Conservation (phyloP, 768 basidiomycete genomes). For the Tulasnella sp. region DNA sequence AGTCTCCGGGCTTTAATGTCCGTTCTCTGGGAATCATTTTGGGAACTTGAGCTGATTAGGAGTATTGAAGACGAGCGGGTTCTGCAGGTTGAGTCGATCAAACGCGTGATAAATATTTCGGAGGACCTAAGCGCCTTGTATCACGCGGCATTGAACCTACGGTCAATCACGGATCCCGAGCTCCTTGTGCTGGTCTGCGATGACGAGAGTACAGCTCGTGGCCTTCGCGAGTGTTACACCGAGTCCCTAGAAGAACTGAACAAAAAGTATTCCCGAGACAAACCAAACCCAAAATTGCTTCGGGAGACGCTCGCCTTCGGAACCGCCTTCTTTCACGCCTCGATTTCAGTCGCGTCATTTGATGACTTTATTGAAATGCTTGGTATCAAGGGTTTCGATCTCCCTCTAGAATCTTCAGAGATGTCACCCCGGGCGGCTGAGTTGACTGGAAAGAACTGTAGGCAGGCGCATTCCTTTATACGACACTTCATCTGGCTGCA, state of each 20-base stretch:
- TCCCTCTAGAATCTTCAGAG: not conserved
- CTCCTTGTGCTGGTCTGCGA: not conserved
- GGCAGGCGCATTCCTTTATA: not conserved
- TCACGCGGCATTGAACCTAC: not conserved
- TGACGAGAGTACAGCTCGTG: not conserved
- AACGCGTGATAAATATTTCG: not conserved
- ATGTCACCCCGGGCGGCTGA: not conserved
- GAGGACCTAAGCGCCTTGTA: not conserved
- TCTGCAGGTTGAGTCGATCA: not conserved
- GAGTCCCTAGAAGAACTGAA: not conserved
- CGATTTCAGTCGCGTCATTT: not conserved
- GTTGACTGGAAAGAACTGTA: not conserved
- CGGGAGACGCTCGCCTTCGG: not conserved
- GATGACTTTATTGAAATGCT: not conserved
- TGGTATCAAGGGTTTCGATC: not conserved
- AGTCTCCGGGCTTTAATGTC: no score
- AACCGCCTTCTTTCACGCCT: not conserved
- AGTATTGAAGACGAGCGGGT: not conserved
- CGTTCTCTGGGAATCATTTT: no score
- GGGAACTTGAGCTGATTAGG: not conserved
- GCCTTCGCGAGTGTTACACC: not conserved
- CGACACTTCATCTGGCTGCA: not conserved
- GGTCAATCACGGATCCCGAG: not conserved
- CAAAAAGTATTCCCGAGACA: not conserved
- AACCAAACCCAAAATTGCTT: not conserved